phyloP scores from a whole-genome alignment of 192 early-diverging fungal species.

The Glomus cerebriforme region DNA sequence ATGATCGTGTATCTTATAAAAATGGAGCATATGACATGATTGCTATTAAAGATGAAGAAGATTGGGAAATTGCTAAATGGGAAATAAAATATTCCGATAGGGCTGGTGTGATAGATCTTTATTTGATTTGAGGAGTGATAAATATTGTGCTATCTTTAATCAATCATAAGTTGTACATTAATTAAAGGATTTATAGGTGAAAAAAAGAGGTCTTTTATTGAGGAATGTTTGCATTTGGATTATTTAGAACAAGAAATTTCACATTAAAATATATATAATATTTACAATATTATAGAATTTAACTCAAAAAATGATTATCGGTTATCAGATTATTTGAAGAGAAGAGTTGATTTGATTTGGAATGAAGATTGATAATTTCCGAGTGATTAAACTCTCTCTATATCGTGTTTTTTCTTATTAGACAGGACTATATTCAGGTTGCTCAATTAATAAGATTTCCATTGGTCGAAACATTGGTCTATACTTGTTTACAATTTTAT shows the following conservation, averaged over 20 bases:
- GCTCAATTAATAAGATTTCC: neutral
- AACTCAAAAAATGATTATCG: too few relatives aligned
- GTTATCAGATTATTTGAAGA: too few relatives aligned
- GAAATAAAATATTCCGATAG: neutral
- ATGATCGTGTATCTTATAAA: conserved; percentile 4
- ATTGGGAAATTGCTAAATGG: conserved; percentile 4
- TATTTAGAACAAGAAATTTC: too few relatives aligned
- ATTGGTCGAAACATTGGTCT: conserved; percentile 25
- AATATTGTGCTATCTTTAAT: neutral
- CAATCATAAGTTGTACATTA: too few relatives aligned
- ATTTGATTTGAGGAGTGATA: neutral
- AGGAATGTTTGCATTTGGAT: too few relatives aligned
- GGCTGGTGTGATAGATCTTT: neutral
- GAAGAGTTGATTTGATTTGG: too few relatives aligned
- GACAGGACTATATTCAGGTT: neutral
- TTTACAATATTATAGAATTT: too few relatives aligned
- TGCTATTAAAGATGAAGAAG: conserved; percentile 24
- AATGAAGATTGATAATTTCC: too few relatives aligned
- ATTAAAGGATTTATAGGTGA: too few relatives aligned
- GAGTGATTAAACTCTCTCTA: too few relatives aligned
- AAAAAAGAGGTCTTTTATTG: too few relatives aligned
- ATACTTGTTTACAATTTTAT: conserved; percentile 1
- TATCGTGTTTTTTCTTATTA: neutral
- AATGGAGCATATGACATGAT: conserved; percentile 3
- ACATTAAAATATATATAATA: too few relatives aligned